These are phyloP conservation scores for Potentilla sterilis DNA, from an alignment of 306 rosid species.

Conservation along the genomic window DNA sequence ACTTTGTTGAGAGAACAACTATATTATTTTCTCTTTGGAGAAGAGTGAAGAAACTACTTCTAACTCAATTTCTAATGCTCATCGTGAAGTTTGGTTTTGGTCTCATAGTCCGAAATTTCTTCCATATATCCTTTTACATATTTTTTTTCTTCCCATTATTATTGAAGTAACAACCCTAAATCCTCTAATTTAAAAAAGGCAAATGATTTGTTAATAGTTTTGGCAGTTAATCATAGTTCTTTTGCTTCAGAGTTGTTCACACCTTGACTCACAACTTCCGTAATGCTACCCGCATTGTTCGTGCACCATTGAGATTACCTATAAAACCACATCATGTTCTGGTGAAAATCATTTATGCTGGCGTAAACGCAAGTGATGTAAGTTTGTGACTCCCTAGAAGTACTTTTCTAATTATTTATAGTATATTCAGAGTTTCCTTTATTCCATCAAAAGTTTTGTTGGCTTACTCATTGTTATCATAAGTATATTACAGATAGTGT, in stretches of 20 bases:
- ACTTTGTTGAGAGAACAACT: neutral
- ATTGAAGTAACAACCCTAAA: neutral
- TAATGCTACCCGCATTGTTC: conserved; percentile 67
- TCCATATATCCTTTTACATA: neutral
- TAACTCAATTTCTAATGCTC: neutral
- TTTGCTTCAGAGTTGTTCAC: conserved; percentile 77
- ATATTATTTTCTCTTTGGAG: neutral
- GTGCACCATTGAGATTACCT: conserved; percentile 66
- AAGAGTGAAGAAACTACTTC: neutral
- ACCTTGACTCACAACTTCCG: conserved; percentile 86
- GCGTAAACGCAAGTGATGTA: conserved; percentile 99
- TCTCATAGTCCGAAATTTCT: neutral
- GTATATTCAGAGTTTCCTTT: neutral
- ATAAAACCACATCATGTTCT: conserved; percentile 65
- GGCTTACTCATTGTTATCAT: neutral
- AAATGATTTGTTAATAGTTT: conserved; percentile 18
- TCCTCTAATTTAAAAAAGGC: conserved; percentile 13
- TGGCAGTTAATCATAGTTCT: conserved; percentile 7
- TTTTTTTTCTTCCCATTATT: neutral
- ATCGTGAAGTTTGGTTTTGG: neutral
- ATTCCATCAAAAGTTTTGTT: neutral
- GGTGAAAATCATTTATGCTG: conserved; percentile 85
- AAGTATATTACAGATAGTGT: neutral
- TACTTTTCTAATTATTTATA: neutral
- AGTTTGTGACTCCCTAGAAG: conserved; percentile 39